phyloP scores from a whole-genome alignment of 176 grass and related monocot genomes.

The Aegilops speltoides region DNA sequence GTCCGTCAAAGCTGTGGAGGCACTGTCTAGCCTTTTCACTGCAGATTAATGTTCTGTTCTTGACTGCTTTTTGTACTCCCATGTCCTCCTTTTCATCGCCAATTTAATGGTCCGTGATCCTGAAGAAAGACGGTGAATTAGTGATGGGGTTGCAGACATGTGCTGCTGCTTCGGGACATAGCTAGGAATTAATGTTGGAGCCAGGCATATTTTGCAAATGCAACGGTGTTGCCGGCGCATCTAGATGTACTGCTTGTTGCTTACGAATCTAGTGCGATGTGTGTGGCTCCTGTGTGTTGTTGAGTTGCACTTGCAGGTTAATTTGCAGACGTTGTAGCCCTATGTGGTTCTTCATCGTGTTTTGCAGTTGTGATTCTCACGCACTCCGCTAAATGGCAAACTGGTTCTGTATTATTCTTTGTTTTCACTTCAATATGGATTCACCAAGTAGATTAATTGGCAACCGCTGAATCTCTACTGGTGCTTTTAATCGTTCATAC shows the following conservation, averaged over 20 bases:
- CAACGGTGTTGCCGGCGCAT: neutral
- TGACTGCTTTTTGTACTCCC: neutral
- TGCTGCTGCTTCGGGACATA: neutral
- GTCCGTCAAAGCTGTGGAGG: neutral
- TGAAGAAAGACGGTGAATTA: neutral
- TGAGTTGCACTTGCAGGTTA: neutral
- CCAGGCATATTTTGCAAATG: neutral
- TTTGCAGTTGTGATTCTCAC: neutral
- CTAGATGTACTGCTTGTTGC: neutral
- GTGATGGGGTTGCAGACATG: conserved; percentile 2
- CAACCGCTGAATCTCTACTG: neutral
- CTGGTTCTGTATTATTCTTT: neutral
- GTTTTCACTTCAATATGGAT: neutral
- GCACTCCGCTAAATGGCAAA: neutral
- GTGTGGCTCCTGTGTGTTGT: neutral
- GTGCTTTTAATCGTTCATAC: neutral
- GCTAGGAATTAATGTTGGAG: conserved; percentile 10
- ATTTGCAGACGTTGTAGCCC: too few species aligned
- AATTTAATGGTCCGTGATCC: neutral
- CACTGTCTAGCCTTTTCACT: neutral
- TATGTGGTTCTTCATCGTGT: neutral
- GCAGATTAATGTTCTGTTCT: neutral
- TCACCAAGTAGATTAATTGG: neutral
- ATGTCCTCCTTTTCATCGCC: neutral
- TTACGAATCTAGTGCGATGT: neutral